These are phyloP conservation scores for Colletotrichum lindemuthianum DNA, from an alignment of 2,329 filamentous ascomycete species.

Conservation along the genomic window DNA sequence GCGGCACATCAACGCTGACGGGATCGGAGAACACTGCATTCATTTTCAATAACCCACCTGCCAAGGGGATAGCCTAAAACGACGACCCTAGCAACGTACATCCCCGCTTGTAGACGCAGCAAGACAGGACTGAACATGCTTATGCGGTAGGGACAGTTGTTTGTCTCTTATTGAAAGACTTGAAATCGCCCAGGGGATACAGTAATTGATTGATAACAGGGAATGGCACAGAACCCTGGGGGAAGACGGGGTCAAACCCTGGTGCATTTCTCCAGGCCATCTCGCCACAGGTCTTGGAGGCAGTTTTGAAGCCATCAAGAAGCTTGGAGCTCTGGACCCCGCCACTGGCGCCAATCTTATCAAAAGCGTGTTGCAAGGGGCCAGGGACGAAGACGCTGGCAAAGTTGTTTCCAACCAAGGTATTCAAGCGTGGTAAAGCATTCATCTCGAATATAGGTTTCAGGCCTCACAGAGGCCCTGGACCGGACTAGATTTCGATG, in stretches of 20 bases:
- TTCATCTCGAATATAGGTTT: no score
- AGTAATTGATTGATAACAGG: neutral
- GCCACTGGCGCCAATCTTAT: slow-evolving; percentile 50
- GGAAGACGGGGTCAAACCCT: slow-evolving; percentile 54
- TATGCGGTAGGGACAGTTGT: slow-evolving; percentile 31
- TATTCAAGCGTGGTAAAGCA: slow-evolving; percentile 25
- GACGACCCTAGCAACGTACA: slow-evolving; percentile 50
- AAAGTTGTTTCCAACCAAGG: slow-evolving; percentile 43
- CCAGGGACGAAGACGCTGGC: slow-evolving; percentile 51
- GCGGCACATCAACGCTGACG: slow-evolving; percentile 52
- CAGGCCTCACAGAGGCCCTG: no score
- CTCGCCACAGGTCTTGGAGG: slow-evolving; percentile 52
- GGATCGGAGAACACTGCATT: slow-evolving; percentile 42
- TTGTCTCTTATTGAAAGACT: neutral
- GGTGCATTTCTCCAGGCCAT: slow-evolving; percentile 50
- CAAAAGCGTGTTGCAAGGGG: slow-evolving; percentile 51
- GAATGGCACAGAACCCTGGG: slow-evolving; percentile 19
- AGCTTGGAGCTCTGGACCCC: slow-evolving; percentile 44
- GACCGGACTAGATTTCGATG: no score
- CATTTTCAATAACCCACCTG: slow-evolving; percentile 38
- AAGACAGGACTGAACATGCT: slow-evolving; percentile 45
- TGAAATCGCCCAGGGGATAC: no score
- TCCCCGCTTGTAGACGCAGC: slow-evolving; percentile 38
- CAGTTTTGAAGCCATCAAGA: slow-evolving; percentile 31
- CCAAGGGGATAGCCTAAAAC: slow-evolving; percentile 60